phyloP scores from a whole-genome alignment of 2,329 filamentous ascomycete species.

The Paecilomyces formosus region DNA sequence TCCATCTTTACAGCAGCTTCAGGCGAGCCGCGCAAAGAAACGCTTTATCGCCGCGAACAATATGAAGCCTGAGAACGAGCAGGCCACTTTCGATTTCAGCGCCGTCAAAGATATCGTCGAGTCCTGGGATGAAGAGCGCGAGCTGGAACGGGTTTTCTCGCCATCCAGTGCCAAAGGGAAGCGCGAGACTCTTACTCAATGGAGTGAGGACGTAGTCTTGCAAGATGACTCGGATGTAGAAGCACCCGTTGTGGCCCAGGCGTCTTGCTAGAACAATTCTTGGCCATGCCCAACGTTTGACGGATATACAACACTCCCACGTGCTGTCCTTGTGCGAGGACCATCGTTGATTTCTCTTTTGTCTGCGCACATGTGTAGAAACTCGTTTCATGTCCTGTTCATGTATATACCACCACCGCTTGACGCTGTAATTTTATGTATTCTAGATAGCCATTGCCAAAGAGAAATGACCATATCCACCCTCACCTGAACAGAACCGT shows the following conservation, averaged over 20 bases:
- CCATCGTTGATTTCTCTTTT: background rate
- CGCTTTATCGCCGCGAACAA: constrained; percentile 8
- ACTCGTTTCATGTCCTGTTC: background rate
- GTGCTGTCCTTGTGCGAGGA: background rate
- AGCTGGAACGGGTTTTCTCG: constrained; percentile 15
- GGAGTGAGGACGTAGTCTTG: constrained; percentile 7
- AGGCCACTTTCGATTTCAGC: constrained; percentile 5
- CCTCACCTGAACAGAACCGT: background rate
- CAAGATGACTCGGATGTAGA: background rate
- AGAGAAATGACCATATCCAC: background rate
- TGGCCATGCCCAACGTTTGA: background rate
- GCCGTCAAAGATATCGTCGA: constrained; percentile 10
- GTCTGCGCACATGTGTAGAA: background rate
- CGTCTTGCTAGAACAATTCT: background rate
- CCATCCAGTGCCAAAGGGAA: constrained; percentile 9
- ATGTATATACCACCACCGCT: background rate
- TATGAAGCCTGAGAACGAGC: constrained; percentile 7
- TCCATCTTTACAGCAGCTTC: constrained; percentile 4
- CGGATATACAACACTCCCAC: background rate
- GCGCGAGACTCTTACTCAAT: constrained; percentile 8
- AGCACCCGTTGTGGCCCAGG: background rate
- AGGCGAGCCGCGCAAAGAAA: constrained; percentile 1
- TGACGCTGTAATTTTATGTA: background rate
- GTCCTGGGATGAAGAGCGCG: constrained; percentile 22
- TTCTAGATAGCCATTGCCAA: background rate